Conservation (phyloP, 2,329 filamentous ascomycete genomes). For the Fusarium annulatum region DNA sequence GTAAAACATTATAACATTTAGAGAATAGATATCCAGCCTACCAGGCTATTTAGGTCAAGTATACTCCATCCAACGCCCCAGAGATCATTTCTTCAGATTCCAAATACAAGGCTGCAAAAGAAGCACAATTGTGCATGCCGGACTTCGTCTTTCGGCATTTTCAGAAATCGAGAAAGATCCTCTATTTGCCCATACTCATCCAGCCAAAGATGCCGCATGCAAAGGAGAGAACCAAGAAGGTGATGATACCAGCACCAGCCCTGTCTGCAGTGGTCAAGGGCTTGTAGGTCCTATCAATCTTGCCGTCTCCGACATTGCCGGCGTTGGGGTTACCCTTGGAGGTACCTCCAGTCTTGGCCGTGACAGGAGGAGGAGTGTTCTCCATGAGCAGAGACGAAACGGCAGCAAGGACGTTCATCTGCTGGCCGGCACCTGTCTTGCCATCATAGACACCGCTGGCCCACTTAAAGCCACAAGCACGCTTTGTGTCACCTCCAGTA, state of each 20-base stretch:
- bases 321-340: constrained; percentile 59
- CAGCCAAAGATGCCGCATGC: constrained; percentile 58
- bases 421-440: constrained; percentile 67
- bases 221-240: constrained; percentile 56
- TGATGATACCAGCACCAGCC: constrained; percentile 61
- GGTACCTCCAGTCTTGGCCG: constrained; percentile 63
- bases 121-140: constrained; percentile 20
- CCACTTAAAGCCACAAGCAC: constrained; percentile 68
- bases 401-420: constrained; percentile 68
- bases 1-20: constrained; percentile 18
- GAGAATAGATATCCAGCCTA: constrained; percentile 29
- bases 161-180: constrained; percentile 6
- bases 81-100: constrained; percentile 30
- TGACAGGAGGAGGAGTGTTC: constrained; percentile 55
- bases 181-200: constrained; percentile 58
- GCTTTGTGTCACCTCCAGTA: constrained; percentile 59
- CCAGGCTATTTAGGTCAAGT: constrained; percentile 36
- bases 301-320: constrained; percentile 52
- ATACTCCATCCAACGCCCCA: constrained; percentile 43
- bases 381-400: constrained; percentile 64
- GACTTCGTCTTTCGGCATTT: constrained; percentile 17
- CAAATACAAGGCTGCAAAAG: constrained; percentile 25
- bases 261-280: constrained; percentile 57
- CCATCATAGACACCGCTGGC: constrained; percentile 62
- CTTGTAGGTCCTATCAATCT: constrained; percentile 47